Percentiles rank a stretch among this genome's conserved stretches.
Conservation (phyloP, 495 filamentous ascomycete species). For the Thermochaetoides thermophila region DNA sequence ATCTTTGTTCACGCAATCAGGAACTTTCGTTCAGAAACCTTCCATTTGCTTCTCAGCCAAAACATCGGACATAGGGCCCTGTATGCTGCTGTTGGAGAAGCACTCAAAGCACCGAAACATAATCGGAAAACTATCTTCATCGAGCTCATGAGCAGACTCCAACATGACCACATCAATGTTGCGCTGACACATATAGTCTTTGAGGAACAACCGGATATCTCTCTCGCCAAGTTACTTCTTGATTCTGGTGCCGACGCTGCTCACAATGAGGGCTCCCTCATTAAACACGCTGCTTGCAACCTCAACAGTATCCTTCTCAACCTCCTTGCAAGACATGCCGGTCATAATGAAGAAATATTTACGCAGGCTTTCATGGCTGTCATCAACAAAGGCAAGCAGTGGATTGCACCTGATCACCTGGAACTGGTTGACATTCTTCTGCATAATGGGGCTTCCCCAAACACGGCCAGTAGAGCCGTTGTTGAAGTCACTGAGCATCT, state of each 20-base stretch:
- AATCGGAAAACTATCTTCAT: conserved; percentile 8
- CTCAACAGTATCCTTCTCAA: conserved; percentile 10
- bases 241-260: conserved; percentile 14
- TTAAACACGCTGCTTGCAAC: conserved; percentile 17
- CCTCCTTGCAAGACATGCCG: conserved; percentile 9
- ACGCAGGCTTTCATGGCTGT: conserved; percentile 11
- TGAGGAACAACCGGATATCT: conserved; percentile 11
- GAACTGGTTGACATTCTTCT: conserved; percentile 23
- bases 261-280: conserved; percentile 15
- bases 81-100: conserved; percentile 14
- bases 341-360: conserved; percentile 6
- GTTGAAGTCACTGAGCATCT: conserved; percentile 23
- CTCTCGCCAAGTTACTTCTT: conserved; percentile 11
- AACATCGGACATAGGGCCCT: conserved; percentile 13
- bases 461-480: conserved; percentile 21
- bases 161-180: conserved; percentile 17
- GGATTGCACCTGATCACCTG: conserved; percentile 21
- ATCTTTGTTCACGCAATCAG: conserved; percentile 17
- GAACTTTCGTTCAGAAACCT: conserved; percentile 10
- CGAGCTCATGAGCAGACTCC: conserved; percentile 8
- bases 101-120: conserved; percentile 6
- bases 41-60: conserved; percentile 17
- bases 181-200: conserved; percentile 15
- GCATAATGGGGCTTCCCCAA: conserved; percentile 21
- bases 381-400: conserved; percentile 12